Evolutionary conservation across 768 basidiomycete genomes (phyloP), one percentile per base, ranked within the genome.

Genomic region (Hebeloma cylindrosporum): DNA sequence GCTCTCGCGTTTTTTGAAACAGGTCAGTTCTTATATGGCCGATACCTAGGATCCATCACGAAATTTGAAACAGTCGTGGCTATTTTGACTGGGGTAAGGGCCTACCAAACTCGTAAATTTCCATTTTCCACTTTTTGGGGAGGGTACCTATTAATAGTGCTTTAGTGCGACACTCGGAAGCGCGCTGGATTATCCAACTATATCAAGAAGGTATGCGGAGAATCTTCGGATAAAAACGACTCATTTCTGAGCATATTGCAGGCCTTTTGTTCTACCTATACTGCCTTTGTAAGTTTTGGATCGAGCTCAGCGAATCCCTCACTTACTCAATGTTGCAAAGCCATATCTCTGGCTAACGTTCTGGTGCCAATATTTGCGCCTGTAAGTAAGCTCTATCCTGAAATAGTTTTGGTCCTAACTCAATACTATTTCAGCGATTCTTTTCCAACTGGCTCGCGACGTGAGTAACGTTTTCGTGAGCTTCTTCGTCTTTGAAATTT

Each of bases 361-460:
- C 34, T 72, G 33, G 65, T 70, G 3, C 68, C 72, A 4, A 59
- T 70, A 2, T 44, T 63, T 20, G 66, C 62, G 3, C 67, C 69
- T 13, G 71, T 72, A 47, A 53, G 66, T 43, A 3, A 44, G n/a
- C 0, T 6, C 16, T 21, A 2, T 3, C 16, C 8, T 18, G 7
- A 2, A 7, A 10, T 26, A 16, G 3, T 17, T 4, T 23, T 0
- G 10, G 5, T 13, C 3, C 21, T 7, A 7, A 29, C 20, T 29
- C 7, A 14, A 18, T 13, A 16, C 9, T 13, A 18, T 23, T 28
- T 4, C 16, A 72, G 69, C 33, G 60, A 0, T 56, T 58, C 26
- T 65, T 69, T 34, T 67, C 67, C 21, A 73, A 71, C 37, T 73
- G 71, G 72, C 62, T 73, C 18, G 67, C 66, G 40, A 68, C 70